phyloP scores from a whole-genome alignment of 2,329 filamentous ascomycete species.

The Penicillium sp. region DNA sequence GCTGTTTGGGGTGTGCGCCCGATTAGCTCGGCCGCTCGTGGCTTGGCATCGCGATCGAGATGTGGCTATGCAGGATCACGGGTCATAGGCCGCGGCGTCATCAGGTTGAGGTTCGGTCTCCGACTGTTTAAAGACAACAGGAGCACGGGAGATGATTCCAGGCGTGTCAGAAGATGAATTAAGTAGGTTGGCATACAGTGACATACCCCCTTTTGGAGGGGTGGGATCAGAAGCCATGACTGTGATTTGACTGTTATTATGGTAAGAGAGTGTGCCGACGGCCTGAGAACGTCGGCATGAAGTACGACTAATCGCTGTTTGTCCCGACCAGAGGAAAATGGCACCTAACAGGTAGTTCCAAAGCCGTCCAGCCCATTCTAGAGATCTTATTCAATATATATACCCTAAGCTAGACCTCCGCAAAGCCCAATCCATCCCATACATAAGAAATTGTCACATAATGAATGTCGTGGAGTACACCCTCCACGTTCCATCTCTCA shows the following conservation, averaged over 20 bases:
- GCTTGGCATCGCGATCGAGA: background rate
- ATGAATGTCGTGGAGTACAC: too few relatives aligned
- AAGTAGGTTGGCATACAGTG: slow-evolving; percentile 81
- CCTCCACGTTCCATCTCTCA: too few relatives aligned
- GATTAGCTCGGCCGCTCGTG: background rate
- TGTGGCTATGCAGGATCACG: background rate
- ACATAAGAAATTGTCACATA: too few relatives aligned
- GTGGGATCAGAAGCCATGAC: slow-evolving; percentile 33
- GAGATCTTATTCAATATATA: too few relatives aligned
- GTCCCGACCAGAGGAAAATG: too few relatives aligned
- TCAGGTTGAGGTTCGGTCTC: slow-evolving; percentile 49
- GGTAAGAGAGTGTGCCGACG: background rate
- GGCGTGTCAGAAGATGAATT: slow-evolving; percentile 52
- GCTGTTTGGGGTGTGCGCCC: background rate
- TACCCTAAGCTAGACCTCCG: too few relatives aligned
- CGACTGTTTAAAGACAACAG: slow-evolving; percentile 67
- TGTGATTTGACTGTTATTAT: background rate
- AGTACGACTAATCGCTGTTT: too few relatives aligned
- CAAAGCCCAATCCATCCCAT: too few relatives aligned
- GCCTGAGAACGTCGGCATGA: background rate
- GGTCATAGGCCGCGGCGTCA: slow-evolving; percentile 44
- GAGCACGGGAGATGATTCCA: slow-evolving; percentile 72
- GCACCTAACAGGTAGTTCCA: too few relatives aligned
- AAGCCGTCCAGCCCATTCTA: too few relatives aligned
- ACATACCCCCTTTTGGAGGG: slow-evolving; percentile 52